Conservation (phyloP, 2,329 filamentous ascomycete species). For the Colletotrichum siamense region DNA sequence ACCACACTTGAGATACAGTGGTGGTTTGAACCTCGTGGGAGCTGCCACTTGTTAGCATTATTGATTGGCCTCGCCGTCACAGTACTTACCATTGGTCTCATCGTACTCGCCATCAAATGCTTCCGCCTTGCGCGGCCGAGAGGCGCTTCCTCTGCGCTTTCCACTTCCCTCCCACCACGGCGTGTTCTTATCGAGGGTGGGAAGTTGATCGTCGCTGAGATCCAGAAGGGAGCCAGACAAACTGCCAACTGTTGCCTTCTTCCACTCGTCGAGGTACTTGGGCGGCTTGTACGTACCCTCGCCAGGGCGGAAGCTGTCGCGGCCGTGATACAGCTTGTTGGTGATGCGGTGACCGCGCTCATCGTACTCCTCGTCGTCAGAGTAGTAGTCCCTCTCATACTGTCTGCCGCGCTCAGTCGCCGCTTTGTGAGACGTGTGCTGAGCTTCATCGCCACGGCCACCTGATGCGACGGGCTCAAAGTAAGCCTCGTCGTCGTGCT, state of each 20-base stretch:
- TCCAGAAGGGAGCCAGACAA: conserved; percentile 66
- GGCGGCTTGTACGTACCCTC: conserved; percentile 64
- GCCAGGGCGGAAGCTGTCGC: conserved; percentile 50
- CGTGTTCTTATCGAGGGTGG: conserved; percentile 53
- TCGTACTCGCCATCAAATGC: conserved; percentile 73
- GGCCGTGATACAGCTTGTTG: conserved; percentile 47
- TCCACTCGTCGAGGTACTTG: conserved; percentile 75
- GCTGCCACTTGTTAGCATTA: conserved; percentile 35
- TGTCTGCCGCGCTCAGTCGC: background rate
- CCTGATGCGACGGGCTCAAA: background rate
- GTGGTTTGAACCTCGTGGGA: conserved; percentile 80
- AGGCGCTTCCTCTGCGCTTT: conserved; percentile 51
- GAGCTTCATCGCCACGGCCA: background rate
- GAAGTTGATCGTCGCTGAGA: conserved; percentile 47
- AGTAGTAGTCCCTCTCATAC: conserved; percentile 27
- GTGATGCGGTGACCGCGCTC: conserved; percentile 37
- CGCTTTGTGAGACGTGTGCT: background rate
- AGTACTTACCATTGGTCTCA: conserved; percentile 58
- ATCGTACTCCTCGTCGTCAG: conserved; percentile 32
- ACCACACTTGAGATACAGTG: conserved; percentile 86
- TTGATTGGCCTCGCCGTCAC: background rate
- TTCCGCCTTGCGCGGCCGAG: conserved; percentile 61
- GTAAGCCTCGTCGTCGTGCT: background rate
- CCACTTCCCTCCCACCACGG: conserved; percentile 79
- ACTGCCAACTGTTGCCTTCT: conserved; percentile 67